Evolutionary conservation across 2,329 filamentous ascomycete genomes (phyloP).

Genomic region (Saccharata proteae): DNA sequence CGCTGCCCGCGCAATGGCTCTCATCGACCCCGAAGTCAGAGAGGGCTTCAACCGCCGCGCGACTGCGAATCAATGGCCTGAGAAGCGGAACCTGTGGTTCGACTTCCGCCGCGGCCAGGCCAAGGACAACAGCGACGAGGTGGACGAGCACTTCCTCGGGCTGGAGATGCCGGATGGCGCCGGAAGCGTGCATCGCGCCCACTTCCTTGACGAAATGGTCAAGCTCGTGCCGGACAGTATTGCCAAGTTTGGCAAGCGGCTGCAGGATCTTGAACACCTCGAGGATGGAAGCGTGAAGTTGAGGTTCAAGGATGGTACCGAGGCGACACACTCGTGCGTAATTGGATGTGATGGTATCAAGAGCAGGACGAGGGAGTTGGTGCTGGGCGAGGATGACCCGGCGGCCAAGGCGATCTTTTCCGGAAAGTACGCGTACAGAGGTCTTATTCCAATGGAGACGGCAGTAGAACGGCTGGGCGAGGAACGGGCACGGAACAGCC

Average conservation of each 20-base stretch:
- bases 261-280: conserved; percentile 15
- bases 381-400: conserved; percentile 38
- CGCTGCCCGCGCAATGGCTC: conserved; percentile 41
- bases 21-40: conserved; percentile 36
- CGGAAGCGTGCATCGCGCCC: conserved; percentile 33
- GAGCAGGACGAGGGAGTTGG: conserved; percentile 38
- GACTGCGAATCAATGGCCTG: conserved; percentile 26
- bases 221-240: conserved; percentile 32
- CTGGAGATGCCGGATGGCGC: conserved; percentile 12
- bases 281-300: conserved; percentile 19
- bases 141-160: no score
- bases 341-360: conserved; percentile 56
- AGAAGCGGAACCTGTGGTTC: conserved; percentile 29
- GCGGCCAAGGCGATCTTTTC: conserved; percentile 39
- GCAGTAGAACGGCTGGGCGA: conserved; percentile 38
- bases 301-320: conserved; percentile 33
- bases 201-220: conserved; percentile 38
- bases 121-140: conserved; percentile 13
- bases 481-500: conserved; percentile 36
- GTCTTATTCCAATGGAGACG: conserved; percentile 46
- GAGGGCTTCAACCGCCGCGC: conserved; percentile 31
- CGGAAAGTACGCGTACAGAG: conserved; percentile 50
- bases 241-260: conserved; percentile 29
- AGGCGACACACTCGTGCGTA: conserved; percentile 33
- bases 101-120: conserved; percentile 27